Evolutionary conservation across 257 asterid genomes (phyloP), one percentile per base, ranked within the genome.

Genomic region (Dorcoceras hygrometricum): DNA sequence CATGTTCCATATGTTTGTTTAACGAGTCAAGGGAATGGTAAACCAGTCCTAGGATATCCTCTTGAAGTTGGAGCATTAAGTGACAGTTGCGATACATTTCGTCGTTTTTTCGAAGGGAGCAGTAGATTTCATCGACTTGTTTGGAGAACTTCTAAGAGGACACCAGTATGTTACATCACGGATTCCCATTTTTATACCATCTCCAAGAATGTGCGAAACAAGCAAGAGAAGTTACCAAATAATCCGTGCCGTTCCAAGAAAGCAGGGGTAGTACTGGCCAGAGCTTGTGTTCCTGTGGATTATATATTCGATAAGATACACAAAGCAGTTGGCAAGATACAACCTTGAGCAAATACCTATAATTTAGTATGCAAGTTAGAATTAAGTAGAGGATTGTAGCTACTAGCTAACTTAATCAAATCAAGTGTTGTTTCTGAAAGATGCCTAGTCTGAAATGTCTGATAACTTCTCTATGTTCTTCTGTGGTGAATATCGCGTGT

Each of bases 131-230:
- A 67, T 53, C 77, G 25, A 29, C 87, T 80, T 61, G 80, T 72
- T 66, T 89, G 95, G 97, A 82, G 59, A 74, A 87, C 80, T 10
- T 76, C 79, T 1, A 85, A 57, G 63, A 82, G 95, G 74, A 83
- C 87, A 60, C 86, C 88, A 2, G 89, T 85, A 11, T 77, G 83
- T 34, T 87, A 87, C 57, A 72, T 76, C 62, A 36, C 80, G 20
- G 73, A 53, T 55, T 55, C 71, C 48, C 59, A 32, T 26, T 65
- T 77, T 43, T 65, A 77, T 60, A 56, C 78, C 46, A 31, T 73
- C 51, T 16, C 68, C 18, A 59, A 68, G 71, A 51, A 53, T 50
- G 59, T 19, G 59, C 34, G 61, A 23, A 28, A 29, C 65, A 59
- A 32, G 71, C 59, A 14, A 28, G 68, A 6, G 56, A 77, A 74